Conservation (phyloP, 2,329 filamentous ascomycete species). For the Fusarium sp. region DNA sequence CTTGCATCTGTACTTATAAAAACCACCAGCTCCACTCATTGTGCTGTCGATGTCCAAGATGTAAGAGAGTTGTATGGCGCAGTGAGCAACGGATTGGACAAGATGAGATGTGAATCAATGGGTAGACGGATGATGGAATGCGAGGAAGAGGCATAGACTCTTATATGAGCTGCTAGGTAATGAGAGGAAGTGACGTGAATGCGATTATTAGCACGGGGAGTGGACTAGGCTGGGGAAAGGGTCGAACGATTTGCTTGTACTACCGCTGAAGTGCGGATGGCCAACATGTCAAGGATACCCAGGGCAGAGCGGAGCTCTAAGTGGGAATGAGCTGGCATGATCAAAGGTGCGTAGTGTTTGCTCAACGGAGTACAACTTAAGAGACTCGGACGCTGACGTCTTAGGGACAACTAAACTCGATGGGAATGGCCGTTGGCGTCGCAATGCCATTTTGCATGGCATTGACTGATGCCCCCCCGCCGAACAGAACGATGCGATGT, state of each 20-base stretch:
- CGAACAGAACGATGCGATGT: slow-evolving; percentile 38
- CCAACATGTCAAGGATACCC: slow-evolving; percentile 43
- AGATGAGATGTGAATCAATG: slow-evolving; percentile 21
- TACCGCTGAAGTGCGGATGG: slow-evolving; percentile 38
- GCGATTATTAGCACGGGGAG: slow-evolving; percentile 36
- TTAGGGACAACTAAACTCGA: slow-evolving; percentile 41
- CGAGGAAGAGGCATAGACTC: slow-evolving; percentile 27
- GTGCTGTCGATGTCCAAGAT: slow-evolving; percentile 20
- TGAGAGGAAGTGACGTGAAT: slow-evolving; percentile 38
- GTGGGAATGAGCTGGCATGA: slow-evolving; percentile 43
- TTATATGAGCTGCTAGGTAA: slow-evolving; percentile 39
- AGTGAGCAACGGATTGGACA: slow-evolving; percentile 4
- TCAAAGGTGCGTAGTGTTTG: slow-evolving; percentile 39
- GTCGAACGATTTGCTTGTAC: slow-evolving; percentile 44
- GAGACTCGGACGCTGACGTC: slow-evolving; percentile 39
- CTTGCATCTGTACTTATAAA: slow-evolving; percentile 65
- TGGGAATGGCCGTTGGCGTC: slow-evolving; percentile 43
- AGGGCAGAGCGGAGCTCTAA: slow-evolving; percentile 36
- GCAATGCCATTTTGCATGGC: slow-evolving; percentile 43
- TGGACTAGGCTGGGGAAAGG: slow-evolving; percentile 35
- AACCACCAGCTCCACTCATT: slow-evolving; percentile 53
- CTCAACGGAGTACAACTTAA: slow-evolving; percentile 32
- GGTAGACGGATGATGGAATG: slow-evolving; percentile 13
- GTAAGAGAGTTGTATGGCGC: slow-evolving; percentile 2
- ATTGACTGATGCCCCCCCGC: slow-evolving; percentile 40